Conservation (phyloP, 2,329 filamentous ascomycete genomes). For the Golovinomyces cichoracearum region DNA sequence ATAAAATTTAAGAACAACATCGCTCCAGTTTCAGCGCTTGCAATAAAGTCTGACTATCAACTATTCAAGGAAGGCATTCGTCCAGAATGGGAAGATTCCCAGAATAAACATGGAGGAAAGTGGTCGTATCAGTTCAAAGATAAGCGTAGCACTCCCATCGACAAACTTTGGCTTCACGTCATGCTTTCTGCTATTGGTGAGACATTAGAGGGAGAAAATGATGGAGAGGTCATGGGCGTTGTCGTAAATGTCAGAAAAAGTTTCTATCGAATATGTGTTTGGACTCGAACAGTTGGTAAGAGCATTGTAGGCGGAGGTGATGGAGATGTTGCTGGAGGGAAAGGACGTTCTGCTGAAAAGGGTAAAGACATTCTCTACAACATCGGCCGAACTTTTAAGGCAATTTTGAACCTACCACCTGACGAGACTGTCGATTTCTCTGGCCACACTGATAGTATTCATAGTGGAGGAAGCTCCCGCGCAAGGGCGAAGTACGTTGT, state of each 20-base stretch:
- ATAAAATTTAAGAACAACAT: constrained; percentile 63
- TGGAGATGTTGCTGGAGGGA: constrained; percentile 45
- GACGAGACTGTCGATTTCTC: constrained; percentile 76
- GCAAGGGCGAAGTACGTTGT: constrained; percentile 39
- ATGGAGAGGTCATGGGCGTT: constrained; percentile 96
- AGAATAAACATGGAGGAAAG: constrained; percentile 98
- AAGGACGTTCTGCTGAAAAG: constrained; percentile 56
- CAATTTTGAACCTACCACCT: constrained; percentile 53
- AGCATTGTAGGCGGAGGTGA: constrained; percentile 50
- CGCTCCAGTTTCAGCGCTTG: constrained; percentile 77
- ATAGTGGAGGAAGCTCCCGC: constrained; percentile 65
- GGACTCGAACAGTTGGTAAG: constrained; percentile 87
- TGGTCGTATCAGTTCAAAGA: constrained; percentile 98
- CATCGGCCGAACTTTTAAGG: constrained; percentile 83
- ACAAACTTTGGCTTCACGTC: constrained; percentile 87
- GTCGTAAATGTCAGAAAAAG: constrained; percentile 97
- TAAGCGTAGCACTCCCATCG: constrained; percentile 72
- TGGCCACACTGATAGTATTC: constrained; percentile 81
- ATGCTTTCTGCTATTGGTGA: constrained; percentile 94
- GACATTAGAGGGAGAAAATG: constrained; percentile 88
- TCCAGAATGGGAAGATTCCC: constrained; percentile 91
- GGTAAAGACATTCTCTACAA: constrained; percentile 59
- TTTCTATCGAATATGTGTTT: constrained; percentile 91
- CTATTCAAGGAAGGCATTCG: constrained; percentile 95
- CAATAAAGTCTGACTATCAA: constrained; percentile 96